Evolutionary conservation across 768 basidiomycete species (phyloP).

Genomic region (Asterophora parasitica): DNA sequence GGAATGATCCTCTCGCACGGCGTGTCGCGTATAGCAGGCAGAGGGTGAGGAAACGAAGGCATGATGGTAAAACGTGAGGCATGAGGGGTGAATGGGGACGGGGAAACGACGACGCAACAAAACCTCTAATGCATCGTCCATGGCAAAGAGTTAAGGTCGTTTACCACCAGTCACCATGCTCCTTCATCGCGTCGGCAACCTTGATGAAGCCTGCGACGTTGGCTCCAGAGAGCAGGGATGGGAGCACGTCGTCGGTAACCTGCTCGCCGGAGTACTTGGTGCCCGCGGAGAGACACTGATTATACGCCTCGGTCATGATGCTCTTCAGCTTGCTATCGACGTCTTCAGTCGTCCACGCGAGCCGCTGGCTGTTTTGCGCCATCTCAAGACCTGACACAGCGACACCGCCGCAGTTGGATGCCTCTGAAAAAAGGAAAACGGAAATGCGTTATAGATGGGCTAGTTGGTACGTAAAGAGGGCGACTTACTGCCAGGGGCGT

Average conservation of each 20-base stretch:
- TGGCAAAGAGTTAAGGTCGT: too few relatives aligned
- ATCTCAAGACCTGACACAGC: constrained; percentile 77
- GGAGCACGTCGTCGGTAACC: constrained; percentile 32
- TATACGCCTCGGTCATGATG: constrained; percentile 67
- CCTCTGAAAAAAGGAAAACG: constrained; percentile 26
- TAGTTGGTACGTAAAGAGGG: not conserved
- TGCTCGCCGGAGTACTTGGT: constrained; percentile 52
- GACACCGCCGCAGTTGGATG: constrained; percentile 69
- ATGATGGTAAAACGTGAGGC: not conserved
- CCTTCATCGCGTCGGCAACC: constrained; percentile 68
- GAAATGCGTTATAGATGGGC: constrained; percentile 1
- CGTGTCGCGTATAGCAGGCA: too few relatives aligned
- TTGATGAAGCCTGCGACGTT: constrained; percentile 74
- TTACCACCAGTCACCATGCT: constrained; percentile 77
- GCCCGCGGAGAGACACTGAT: constrained; percentile 52
- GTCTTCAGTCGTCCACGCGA: constrained; percentile 56
- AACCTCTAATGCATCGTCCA: too few relatives aligned
- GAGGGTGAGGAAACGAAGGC: too few relatives aligned
- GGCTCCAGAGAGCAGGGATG: constrained; percentile 57
- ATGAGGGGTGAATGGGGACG: not conserved
- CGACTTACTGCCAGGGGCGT: constrained; percentile 64
- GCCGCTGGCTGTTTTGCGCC: constrained; percentile 70
- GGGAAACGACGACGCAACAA: too few relatives aligned
- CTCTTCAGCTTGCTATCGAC: constrained; percentile 65
- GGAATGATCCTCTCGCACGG: too few relatives aligned